Percentiles rank a stretch among this genome's conserved stretches.
Evolutionary conservation across 2,329 filamentous ascomycete genomes (phyloP).

Genomic region (Dendryphion nanum): DNA sequence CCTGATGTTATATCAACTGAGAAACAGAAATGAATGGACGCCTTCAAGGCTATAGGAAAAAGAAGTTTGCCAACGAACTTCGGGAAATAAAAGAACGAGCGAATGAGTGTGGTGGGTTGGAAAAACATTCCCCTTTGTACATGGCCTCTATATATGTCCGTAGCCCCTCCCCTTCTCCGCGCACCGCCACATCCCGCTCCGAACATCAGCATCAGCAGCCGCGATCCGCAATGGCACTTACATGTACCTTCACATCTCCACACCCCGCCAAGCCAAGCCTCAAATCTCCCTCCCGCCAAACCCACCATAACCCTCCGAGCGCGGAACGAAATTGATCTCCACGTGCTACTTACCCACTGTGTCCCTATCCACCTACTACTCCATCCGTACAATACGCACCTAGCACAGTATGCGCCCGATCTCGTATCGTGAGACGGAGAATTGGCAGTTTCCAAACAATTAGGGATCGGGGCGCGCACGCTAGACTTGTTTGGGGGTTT

Average conservation of each 20-base stretch:
- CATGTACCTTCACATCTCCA: background rate
- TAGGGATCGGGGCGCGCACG: background rate
- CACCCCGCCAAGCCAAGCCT: background rate
- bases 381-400: too few relatives aligned
- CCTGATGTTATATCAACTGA: too few relatives aligned
- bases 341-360: background rate
- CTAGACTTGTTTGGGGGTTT: background rate
- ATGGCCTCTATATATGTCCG: too few relatives aligned
- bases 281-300: background rate
- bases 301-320: background rate
- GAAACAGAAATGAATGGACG: constrained; percentile 11
- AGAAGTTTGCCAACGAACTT: too few relatives aligned
- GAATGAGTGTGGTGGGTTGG: too few relatives aligned
- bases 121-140: too few relatives aligned
- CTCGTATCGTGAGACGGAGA: background rate
- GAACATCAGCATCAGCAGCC: background rate
- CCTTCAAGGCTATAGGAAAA: constrained; percentile 17
- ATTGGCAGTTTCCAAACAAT: background rate
- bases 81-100: background rate
- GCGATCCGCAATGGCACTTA: background rate
- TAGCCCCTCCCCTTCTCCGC: too few relatives aligned
- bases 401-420: too few relatives aligned
- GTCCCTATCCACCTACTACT: background rate
- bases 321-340: background rate
- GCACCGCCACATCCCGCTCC: too few relatives aligned